A percentile compares a stretch with the other conserved stretches of the same genome.
These are phyloP conservation scores for Mucor piriformis DNA, from an alignment of 371 early-diverging fungal species.

Conservation along the genomic window DNA sequence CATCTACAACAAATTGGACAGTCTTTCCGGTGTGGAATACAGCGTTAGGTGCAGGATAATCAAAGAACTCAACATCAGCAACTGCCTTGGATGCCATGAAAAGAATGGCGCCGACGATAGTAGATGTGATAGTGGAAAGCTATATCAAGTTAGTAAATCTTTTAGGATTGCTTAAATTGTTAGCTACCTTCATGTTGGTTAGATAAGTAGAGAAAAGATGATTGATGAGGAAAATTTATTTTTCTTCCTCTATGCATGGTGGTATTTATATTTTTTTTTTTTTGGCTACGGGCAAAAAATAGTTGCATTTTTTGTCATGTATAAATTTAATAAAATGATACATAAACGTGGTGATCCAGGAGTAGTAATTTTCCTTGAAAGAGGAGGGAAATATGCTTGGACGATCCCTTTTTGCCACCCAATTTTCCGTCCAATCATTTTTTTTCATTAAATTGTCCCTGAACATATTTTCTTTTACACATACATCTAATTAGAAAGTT, in stretches of 20 bases:
- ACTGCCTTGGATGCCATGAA: conserved; percentile 12
- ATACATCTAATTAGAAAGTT: too few relatives aligned
- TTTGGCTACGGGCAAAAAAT: not conserved
- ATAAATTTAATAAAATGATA: not conserved
- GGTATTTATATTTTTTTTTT: conserved; percentile 3
- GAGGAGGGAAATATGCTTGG: conserved; percentile 2
- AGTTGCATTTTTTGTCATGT: not conserved
- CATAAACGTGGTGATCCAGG: conserved; percentile 1
- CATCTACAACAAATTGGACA: conserved; percentile 18
- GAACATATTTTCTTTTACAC: not conserved
- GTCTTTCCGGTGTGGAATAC: conserved; percentile 7
- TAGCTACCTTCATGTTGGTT: conserved; percentile 11
- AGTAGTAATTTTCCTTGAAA: not conserved
- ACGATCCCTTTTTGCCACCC: conserved; percentile 9
- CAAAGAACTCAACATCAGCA: conserved; percentile 17
- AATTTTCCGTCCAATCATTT: not conserved
- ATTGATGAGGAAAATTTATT: not conserved
- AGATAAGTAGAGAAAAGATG: not conserved
- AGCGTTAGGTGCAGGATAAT: conserved; percentile 3
- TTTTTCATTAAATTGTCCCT: conserved; percentile 1
- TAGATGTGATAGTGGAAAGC: conserved; percentile 17
- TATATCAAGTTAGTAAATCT: not conserved
- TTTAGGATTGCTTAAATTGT: too few relatives aligned
- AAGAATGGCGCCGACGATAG: conserved; percentile 1
- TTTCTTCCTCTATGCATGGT: not conserved